Evolutionary conservation across 495 filamentous ascomycete genomes (phyloP).

Genomic region (Aspergillus affinis): DNA sequence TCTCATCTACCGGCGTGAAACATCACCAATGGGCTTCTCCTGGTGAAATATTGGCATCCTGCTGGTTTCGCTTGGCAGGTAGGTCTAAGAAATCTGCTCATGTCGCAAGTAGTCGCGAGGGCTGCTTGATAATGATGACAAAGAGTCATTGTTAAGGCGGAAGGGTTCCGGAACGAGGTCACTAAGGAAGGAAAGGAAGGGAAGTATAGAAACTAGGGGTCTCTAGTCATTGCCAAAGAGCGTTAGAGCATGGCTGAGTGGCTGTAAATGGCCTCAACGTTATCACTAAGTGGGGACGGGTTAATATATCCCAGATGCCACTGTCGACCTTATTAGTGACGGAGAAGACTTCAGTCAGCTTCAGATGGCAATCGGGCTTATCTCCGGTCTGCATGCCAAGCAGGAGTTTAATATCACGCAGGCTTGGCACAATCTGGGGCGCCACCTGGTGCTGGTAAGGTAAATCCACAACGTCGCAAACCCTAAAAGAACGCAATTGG

Average conservation of each 20-base stretch:
- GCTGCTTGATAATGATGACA: slow-evolving; percentile 2
- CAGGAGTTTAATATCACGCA: neutral
- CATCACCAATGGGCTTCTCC: neutral
- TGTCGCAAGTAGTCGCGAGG: neutral
- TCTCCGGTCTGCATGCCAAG: neutral
- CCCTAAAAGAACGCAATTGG: neutral
- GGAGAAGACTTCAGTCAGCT: too few species aligned
- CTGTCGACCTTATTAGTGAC: neutral
- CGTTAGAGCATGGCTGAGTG: neutral
- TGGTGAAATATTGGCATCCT: neutral
- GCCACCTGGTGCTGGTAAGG: neutral
- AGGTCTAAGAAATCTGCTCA: neutral
- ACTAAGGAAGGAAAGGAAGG: neutral
- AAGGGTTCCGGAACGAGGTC: neutral
- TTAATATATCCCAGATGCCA: slow-evolving; percentile 1
- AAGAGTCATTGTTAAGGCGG: neutral
- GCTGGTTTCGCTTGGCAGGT: neutral
- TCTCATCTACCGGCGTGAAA: neutral
- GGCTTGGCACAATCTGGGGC: neutral
- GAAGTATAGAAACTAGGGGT: neutral
- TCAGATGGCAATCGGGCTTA: neutral
- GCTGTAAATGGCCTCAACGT: neutral
- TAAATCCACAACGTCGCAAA: neutral
- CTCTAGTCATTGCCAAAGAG: neutral
- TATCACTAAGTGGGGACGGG: neutral